These are phyloP conservation scores for Aethionema arabicum DNA, from an alignment of 345 rosid species.

Conservation along the genomic window DNA sequence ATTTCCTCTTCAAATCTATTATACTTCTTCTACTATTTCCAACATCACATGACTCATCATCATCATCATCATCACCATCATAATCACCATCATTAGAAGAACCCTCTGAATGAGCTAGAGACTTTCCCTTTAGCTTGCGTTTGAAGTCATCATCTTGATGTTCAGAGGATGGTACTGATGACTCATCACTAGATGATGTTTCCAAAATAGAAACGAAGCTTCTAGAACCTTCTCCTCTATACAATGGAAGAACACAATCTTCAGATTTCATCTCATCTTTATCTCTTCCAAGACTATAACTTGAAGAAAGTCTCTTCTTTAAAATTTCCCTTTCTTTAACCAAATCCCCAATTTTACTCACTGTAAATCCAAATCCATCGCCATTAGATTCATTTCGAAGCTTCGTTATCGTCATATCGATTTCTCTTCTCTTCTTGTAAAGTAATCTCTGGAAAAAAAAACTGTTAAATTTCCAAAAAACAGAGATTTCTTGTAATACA, in stretches of 20 bases:
- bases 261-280: conserved; percentile 21
- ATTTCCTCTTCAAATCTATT: conserved; percentile 22
- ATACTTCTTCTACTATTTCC: conserved; percentile 27
- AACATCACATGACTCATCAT: conserved; percentile 11
- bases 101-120: conserved; percentile 16
- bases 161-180: conserved; percentile 45
- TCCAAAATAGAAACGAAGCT: conserved; percentile 54
- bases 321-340: conserved; percentile 50
- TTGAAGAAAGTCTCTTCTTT: conserved; percentile 69
- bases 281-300: conserved; percentile 82
- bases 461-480: background rate
- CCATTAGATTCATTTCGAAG: conserved; percentile 52
- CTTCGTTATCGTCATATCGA: conserved; percentile 53
- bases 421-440: conserved; percentile 63
- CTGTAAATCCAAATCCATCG: conserved; percentile 41
- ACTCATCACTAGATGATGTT: conserved; percentile 41
- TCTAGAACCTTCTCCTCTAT: conserved; percentile 44
- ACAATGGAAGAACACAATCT: conserved; percentile 51
- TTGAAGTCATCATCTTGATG: conserved; percentile 21
- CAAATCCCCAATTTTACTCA: conserved; percentile 51
- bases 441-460: conserved; percentile 54
- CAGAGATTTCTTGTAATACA: conserved; percentile 2
- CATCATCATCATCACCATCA: conserved; percentile 7
- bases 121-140: conserved; percentile 26
- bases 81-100: conserved; percentile 17